These are phyloP conservation scores for Ustilago xerochloae DNA, from an alignment of 1,284 basidiomycete genomes.

Conservation along the genomic window DNA sequence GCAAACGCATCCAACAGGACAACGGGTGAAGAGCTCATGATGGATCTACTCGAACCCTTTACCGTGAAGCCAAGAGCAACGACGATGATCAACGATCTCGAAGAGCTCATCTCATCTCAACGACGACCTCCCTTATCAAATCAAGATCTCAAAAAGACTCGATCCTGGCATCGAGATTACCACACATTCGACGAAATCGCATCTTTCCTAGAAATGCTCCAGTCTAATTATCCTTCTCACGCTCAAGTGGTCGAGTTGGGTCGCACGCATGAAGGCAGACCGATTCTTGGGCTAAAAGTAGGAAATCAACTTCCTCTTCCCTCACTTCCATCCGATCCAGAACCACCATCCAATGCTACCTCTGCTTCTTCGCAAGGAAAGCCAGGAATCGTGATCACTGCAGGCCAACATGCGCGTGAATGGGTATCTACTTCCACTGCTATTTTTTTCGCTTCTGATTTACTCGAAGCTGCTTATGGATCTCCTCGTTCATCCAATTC, in stretches of 20 bases:
- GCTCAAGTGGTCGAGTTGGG: conserved; percentile 29
- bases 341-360: conserved; percentile 13
- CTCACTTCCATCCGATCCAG: conserved; percentile 2
- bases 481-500: not conserved
- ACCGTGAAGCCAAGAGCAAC: not conserved
- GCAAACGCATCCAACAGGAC: too few species aligned
- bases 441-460: conserved; percentile 73
- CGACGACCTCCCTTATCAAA: not conserved
- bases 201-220: conserved; percentile 14
- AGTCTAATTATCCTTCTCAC: conserved; percentile 21
- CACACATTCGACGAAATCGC: conserved; percentile 38
- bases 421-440: conserved; percentile 83
- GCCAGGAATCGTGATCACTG: conserved; percentile 38
- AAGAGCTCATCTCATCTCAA: conserved; percentile 8
- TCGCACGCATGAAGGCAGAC: conserved; percentile 36
- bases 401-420: conserved; percentile 62
- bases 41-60: conserved; percentile 6
- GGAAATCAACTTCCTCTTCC: conserved; percentile 1
- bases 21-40: conserved; percentile 2
- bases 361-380: not conserved
- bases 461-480: conserved; percentile 21
- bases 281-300: conserved; percentile 33
- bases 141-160: not conserved
- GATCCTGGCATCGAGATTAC: conserved; percentile 32
- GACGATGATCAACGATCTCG: conserved; percentile 23